phyloP scores from a whole-genome alignment of 2,329 filamentous ascomycete species.

The Albophoma yamanashiensis region DNA sequence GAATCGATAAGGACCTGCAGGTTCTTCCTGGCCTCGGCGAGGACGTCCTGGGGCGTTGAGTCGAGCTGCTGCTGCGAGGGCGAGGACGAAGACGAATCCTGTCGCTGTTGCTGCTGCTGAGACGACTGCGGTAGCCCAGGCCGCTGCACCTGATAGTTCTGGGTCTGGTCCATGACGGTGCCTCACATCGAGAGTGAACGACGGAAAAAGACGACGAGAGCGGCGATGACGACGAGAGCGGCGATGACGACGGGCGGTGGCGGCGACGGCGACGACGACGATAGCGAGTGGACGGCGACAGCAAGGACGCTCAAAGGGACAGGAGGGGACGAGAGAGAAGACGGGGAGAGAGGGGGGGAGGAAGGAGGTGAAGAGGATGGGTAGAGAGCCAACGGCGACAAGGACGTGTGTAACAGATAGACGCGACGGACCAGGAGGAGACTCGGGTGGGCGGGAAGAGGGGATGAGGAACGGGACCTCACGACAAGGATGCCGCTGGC shows the following conservation, averaged over 20 bases:
- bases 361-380: constrained; percentile 1
- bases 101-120: constrained; percentile 15
- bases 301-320: neutral
- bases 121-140: constrained; percentile 9
- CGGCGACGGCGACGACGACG: neutral
- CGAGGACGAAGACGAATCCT: constrained; percentile 6
- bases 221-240: neutral
- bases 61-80: constrained; percentile 16
- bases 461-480: neutral
- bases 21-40: constrained; percentile 33
- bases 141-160: constrained; percentile 16
- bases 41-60: constrained; percentile 29
- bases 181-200: constrained; percentile 15
- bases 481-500: neutral
- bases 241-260: too few species aligned
- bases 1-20: constrained; percentile 34
- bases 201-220: constrained; percentile 3
- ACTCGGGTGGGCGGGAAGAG: neutral
- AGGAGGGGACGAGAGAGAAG: neutral
- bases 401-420: constrained; percentile 3
- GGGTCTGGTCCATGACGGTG: constrained; percentile 21
- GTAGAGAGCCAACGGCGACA: neutral
- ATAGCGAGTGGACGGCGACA: constrained; percentile 5
- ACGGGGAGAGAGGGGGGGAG: neutral
- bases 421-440: neutral